Conservation (phyloP, 1,284 basidiomycete species). For the Melampsora larici-populina region DNA sequence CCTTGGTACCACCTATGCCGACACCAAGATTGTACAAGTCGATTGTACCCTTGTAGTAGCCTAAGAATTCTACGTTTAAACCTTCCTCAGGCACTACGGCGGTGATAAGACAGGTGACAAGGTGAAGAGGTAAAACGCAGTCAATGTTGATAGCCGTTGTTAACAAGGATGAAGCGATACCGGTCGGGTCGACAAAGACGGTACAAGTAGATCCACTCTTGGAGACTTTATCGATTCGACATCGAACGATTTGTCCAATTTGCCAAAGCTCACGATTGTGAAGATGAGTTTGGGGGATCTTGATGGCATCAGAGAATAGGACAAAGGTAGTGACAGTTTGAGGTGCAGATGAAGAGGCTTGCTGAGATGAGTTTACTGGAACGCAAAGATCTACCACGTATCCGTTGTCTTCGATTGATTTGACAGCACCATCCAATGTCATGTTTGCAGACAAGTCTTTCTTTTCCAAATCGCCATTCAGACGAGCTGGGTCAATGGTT, state of each 20-base stretch:
- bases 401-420: conserved; percentile 89
- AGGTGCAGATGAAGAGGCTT: conserved; percentile 46
- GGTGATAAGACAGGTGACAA: conserved; percentile 59
- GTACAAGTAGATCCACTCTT: conserved; percentile 69
- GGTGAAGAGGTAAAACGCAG: conserved; percentile 48
- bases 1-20: conserved; percentile 53
- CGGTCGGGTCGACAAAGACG: conserved; percentile 52
- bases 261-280: conserved; percentile 45
- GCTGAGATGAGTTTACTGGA: conserved; percentile 55
- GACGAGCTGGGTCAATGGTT: conserved; percentile 74
- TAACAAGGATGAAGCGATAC: conserved; percentile 21
- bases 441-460: conserved; percentile 73
- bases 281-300: conserved; percentile 48
- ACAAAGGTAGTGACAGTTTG: conserved; percentile 46
- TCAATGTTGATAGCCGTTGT: conserved; percentile 25
- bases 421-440: conserved; percentile 72
- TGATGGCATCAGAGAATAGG: conserved; percentile 43
- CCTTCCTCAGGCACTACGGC: conserved; percentile 65
- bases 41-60: conserved; percentile 88
- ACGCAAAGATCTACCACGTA: conserved; percentile 85
- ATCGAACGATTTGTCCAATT: conserved; percentile 65
- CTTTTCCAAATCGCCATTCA: conserved; percentile 78
- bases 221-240: conserved; percentile 64
- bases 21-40: conserved; percentile 73
- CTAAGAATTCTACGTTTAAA: conserved; percentile 82